Conservation (phyloP, 2,329 filamentous ascomycete genomes). For the Monosporascus sp. region DNA sequence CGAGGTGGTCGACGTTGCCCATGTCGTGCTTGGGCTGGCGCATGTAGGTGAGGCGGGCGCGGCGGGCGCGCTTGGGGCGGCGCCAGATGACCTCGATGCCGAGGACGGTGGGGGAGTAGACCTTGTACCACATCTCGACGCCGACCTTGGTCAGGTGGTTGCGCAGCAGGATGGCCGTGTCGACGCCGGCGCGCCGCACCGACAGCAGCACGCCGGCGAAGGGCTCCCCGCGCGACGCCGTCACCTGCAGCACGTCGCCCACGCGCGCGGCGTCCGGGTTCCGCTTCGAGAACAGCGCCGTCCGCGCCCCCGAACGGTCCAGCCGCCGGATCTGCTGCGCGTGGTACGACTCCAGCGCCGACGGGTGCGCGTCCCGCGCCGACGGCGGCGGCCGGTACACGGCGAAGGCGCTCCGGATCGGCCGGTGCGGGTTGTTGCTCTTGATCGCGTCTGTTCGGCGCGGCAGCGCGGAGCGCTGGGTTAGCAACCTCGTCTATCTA, state of each 20-base stretch:
- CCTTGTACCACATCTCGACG: conserved; percentile 97
- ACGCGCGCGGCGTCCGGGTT: conserved; percentile 76
- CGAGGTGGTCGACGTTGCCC: conserved; percentile 77
- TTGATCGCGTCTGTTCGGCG: conserved; percentile 21
- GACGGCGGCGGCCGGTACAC: conserved; percentile 54
- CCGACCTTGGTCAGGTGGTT: conserved; percentile 82
- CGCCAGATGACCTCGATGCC: conserved; percentile 93
- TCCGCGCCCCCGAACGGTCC: conserved; percentile 80
- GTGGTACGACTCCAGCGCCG: conserved; percentile 65
- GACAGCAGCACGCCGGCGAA: conserved; percentile 86
- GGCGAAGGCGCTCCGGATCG: conserved; percentile 41
- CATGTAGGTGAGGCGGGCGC: conserved; percentile 88
- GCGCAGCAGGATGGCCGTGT: conserved; percentile 81
- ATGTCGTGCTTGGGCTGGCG: conserved; percentile 81
- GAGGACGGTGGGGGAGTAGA: conserved; percentile 84
- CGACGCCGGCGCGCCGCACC: conserved; percentile 80
- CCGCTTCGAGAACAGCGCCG: conserved; percentile 69
- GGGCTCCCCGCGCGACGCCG: conserved; percentile 73
- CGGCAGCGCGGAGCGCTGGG: conserved; percentile 1
- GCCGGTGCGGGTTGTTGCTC: conserved; percentile 23
- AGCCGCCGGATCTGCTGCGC: conserved; percentile 65
- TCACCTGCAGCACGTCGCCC: conserved; percentile 89
- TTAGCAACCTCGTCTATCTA: neutral
- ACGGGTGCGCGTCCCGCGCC: conserved; percentile 49
- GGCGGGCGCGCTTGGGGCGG: conserved; percentile 74